phyloP scores from a whole-genome alignment of 305 asterid genomes.

The Lippia alba region DNA sequence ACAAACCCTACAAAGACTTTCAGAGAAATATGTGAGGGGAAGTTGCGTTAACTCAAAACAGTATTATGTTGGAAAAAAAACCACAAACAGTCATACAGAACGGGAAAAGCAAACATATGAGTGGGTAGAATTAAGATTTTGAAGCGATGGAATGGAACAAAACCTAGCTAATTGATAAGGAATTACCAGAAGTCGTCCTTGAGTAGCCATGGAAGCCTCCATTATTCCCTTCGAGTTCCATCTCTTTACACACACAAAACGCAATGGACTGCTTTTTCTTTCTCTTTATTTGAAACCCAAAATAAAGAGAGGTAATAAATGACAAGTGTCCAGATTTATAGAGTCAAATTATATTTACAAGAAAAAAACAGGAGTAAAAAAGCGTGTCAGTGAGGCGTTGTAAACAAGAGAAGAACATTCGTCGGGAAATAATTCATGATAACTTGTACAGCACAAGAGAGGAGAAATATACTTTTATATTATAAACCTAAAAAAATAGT shows the following conservation, averaged over 20 bases:
- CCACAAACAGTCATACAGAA: neutral
- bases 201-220: constrained; percentile 69
- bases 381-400: constrained; percentile 67
- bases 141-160: neutral
- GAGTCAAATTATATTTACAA: constrained; percentile 25
- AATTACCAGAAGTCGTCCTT: constrained; percentile 43
- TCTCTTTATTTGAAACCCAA: constrained; percentile 16
- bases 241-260: too few relatives aligned
- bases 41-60: too few relatives aligned
- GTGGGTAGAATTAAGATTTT: neutral
- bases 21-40: neutral
- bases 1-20: neutral
- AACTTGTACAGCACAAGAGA: too few relatives aligned
- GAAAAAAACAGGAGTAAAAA: neutral
- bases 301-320: constrained; percentile 21
- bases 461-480: too few relatives aligned
- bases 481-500: too few relatives aligned
- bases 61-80: neutral
- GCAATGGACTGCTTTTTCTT: neutral
- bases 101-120: too few relatives aligned
- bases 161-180: constrained; percentile 22
- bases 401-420: constrained; percentile 65
- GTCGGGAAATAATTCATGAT: constrained; percentile 53
- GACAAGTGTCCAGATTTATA: constrained; percentile 45
- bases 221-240: constrained; percentile 54